A percentile compares a stretch with the other conserved stretches of the same genome.
Evolutionary conservation across 768 basidiomycete species (phyloP).

Genomic region (Trametes gibbosa): DNA sequence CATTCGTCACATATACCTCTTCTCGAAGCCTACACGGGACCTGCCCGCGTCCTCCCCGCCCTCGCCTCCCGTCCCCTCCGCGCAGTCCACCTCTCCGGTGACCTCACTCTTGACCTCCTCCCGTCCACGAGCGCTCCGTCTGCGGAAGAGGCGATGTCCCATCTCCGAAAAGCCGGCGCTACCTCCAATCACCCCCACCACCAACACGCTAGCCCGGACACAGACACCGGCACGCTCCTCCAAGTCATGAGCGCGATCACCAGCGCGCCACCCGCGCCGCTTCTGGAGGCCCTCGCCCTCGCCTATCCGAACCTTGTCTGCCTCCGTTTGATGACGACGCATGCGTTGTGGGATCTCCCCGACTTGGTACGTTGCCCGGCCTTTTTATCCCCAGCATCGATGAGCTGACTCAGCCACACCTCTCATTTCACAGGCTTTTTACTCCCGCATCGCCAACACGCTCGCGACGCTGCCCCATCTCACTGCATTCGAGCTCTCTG

Average conservation of each 20-base stretch:
- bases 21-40: conserved; percentile 61
- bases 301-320: conserved; percentile 61
- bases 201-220: not conserved
- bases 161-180: conserved; percentile 1
- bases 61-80: conserved; percentile 67
- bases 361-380: conserved; percentile 29
- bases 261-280: conserved; percentile 51
- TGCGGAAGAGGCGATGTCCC: conserved; percentile 9
- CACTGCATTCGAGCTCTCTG: conserved; percentile 68
- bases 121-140: conserved; percentile 33
- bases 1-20: conserved; percentile 36
- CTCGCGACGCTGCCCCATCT: conserved; percentile 62
- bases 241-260: conserved; percentile 59
- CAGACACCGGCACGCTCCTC: conserved; percentile 32
- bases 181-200: not conserved
- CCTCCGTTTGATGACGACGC: conserved; percentile 57
- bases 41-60: conserved; percentile 53
- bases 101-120: conserved; percentile 56
- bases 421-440: conserved; percentile 48
- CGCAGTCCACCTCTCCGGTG: conserved; percentile 59
- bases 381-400: not conserved
- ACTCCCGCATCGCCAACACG: conserved; percentile 54
- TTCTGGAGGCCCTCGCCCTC: conserved; percentile 53
- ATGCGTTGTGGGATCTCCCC: conserved; percentile 31
- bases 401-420: conserved; percentile 4